Percentiles rank a stretch among this genome's conserved stretches.
Conservation (phyloP, 2,329 filamentous ascomycete species). For the Aspergillus aculeatinus region DNA sequence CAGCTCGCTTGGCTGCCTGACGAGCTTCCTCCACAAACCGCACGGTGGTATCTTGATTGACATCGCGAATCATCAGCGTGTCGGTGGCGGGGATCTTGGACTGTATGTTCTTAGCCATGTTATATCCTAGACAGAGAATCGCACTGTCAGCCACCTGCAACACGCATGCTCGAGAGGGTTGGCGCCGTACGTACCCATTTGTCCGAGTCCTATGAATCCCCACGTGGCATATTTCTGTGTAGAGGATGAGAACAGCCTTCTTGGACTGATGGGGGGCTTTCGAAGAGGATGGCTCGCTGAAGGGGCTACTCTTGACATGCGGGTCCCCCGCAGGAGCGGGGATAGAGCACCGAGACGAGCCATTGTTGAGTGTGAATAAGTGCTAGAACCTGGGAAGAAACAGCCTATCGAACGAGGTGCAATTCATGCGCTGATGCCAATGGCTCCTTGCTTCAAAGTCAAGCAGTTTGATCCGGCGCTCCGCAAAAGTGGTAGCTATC, state of each 20-base stretch:
- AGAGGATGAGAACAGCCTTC: slow-evolving; percentile 49
- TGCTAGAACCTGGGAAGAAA: neutral
- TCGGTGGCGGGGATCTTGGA: slow-evolving; percentile 64
- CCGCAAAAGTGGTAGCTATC: no score
- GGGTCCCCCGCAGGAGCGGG: slow-evolving; percentile 16
- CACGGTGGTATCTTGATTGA: slow-evolving; percentile 58
- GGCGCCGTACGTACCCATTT: slow-evolving; percentile 53
- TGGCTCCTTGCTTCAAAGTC: neutral
- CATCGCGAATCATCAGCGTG: slow-evolving; percentile 63
- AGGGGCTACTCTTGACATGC: slow-evolving; percentile 9
- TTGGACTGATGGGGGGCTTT: neutral
- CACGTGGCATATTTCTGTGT: slow-evolving; percentile 50
- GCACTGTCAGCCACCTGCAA: neutral
- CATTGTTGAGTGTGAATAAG: slow-evolving; percentile 13
- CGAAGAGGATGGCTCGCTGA: neutral
- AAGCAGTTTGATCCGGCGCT: no score
- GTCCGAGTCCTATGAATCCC: slow-evolving; percentile 61
- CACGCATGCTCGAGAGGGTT: neutral
- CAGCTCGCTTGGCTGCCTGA: slow-evolving; percentile 22
- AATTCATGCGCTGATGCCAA: no score
- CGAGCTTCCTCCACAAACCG: slow-evolving; percentile 58
- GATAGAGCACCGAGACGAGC: slow-evolving; percentile 14
- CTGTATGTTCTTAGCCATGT: slow-evolving; percentile 71
- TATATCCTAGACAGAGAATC: slow-evolving; percentile 54
- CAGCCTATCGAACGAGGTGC: no score